Base-by-base conservation (phyloP, 192 early-diverging fungal species). In the Thamnidium elegans region DNA sequence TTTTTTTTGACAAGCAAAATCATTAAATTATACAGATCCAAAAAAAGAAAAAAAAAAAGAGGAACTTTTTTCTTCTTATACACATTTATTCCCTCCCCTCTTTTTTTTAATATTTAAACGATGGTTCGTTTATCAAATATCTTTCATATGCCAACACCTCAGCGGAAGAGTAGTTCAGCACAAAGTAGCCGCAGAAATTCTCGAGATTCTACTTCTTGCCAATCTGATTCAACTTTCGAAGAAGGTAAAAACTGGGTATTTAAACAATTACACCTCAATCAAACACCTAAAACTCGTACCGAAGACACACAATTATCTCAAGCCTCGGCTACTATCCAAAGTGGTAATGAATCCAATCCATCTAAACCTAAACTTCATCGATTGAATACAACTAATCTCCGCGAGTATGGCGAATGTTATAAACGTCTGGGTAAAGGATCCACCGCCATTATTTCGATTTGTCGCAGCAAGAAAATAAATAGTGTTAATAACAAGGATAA, bases 381-480 rank as follows among this genome's bases (percentile, higher is more conserved):
- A 39, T 58, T 36, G 26, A 66, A 36, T 7, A 66, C 54, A 23
- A 58, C 55, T 20, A 66, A 46, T 58, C 46, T 66, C 15, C 54
- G 55, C 21, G 58, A 68, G 13, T 68, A 68, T 21, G 66, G 66
- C 13, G 58, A 58, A 36, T 61, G 79, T 0, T 90, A 86, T 65
- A 81, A 86, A 65, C 80, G 81, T 66, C 89, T 98, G 39, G 95
- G 94, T 9, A 82, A 85, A 62, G 95, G 95, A 13, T 93, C 93
- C 1, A 94, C 92, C 5, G 95, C 95, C 0, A 88, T 94, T 3
- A 95, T 98, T 36, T 77, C 97, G 4, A 90, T 84, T 1, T 88
- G 89, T 72, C 90, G 88, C 80, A 70, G 90, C 80, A 76, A 89
- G 44, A 45, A 15, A 45, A 26, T 26, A 26, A 15, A 9, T 15